These are phyloP conservation scores for Westerdykella sp. DNA, from an alignment of 2,329 filamentous ascomycete species.

Conservation along the genomic window DNA sequence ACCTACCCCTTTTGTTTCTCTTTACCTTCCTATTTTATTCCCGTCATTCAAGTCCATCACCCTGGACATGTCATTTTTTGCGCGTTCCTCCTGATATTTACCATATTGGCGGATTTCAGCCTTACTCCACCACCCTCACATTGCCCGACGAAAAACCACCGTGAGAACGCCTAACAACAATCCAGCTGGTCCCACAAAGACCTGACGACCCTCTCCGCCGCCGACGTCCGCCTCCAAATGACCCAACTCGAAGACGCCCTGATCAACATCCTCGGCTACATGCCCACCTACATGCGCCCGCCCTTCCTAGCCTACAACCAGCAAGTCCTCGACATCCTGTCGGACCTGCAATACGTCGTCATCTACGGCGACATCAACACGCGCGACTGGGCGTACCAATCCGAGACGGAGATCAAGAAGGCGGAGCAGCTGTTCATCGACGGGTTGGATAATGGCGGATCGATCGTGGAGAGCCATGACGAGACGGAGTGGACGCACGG, in stretches of 20 bases:
- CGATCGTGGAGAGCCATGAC: conserved; percentile 8
- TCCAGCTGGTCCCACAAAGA: conserved; percentile 41
- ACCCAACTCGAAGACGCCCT: conserved; percentile 46
- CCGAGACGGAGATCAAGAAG: conserved; percentile 40
- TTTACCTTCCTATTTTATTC: no score
- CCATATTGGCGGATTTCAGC: no score
- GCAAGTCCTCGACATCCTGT: conserved; percentile 28
- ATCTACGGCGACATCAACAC: conserved; percentile 54
- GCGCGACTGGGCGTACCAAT: conserved; percentile 50
- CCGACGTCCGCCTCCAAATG: conserved; percentile 39
- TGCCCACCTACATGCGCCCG: conserved; percentile 46
- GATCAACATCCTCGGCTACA: conserved; percentile 44
- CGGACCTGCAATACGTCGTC: conserved; percentile 48
- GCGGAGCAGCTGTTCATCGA: conserved; percentile 45
- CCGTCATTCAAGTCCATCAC: no score
- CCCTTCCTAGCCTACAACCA: conserved; percentile 32
- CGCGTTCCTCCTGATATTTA: no score
- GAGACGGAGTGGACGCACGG: conserved; percentile 6
- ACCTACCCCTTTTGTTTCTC: no score
- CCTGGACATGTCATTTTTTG: no score
- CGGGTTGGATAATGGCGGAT: conserved; percentile 4
- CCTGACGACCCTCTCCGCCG: conserved; percentile 34
- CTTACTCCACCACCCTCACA: no score
- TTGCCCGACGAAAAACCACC: no score
- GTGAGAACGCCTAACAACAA: no score